phyloP scores from a whole-genome alignment of 345 rosid genomes.

The Rhizophora apiculata region DNA sequence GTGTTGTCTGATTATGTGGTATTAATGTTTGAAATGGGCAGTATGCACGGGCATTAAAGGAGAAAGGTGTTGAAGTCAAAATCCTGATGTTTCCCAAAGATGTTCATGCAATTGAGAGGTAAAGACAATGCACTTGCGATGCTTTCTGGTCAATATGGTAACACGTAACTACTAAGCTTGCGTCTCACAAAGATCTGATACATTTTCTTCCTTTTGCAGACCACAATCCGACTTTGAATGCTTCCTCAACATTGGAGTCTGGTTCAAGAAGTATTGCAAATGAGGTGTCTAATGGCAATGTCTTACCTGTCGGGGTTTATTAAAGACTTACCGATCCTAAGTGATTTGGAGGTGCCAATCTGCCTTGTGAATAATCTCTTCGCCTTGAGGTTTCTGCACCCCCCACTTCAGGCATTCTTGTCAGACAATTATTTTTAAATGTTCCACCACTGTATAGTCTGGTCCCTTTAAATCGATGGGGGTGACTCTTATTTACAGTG shows the following conservation, averaged over 20 bases:
- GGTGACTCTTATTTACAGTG: no score
- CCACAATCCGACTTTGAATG: conserved; percentile 85
- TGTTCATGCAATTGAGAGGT: conserved; percentile 72
- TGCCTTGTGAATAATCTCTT: no score
- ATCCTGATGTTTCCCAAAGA: conserved; percentile 64
- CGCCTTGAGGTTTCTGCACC: no score
- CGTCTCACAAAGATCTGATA: conserved; percentile 13
- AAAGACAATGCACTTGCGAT: not conserved
- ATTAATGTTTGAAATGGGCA: conserved; percentile 26
- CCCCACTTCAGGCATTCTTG: no score
- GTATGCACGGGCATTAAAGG: conserved; percentile 79
- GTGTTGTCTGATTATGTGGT: not conserved
- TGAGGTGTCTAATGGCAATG: conserved; percentile 4
- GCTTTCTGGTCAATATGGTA: no score
- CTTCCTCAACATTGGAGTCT: conserved; percentile 69
- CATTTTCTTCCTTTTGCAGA: conserved; percentile 42
- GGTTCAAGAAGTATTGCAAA: conserved; percentile 83
- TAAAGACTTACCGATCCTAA: not conserved
- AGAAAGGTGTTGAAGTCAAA: conserved; percentile 75
- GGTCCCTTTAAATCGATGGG: no score
- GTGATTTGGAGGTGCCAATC: no score
- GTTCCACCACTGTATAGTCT: no score
- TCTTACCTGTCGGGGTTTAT: not conserved
- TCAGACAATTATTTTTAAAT: no score
- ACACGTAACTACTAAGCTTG: not conserved